Conservation (phyloP, 2,329 filamentous ascomycete genomes). For the Trichoderma lentiforme region DNA sequence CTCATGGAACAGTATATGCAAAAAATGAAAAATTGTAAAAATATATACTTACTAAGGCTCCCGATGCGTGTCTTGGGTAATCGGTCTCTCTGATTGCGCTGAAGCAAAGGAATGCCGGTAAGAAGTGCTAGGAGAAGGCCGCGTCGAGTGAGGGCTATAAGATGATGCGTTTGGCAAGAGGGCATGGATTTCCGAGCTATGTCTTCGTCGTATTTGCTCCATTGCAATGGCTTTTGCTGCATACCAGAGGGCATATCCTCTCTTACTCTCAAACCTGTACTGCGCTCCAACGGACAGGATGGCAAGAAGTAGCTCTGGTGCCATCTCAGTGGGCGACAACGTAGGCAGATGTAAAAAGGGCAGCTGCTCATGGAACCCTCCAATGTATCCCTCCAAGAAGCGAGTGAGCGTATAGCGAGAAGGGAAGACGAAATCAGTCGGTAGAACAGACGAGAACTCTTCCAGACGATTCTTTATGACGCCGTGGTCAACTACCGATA, state of each 20-base stretch:
- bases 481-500: slow-evolving; percentile 53
- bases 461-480: slow-evolving; percentile 57
- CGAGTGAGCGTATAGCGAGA: slow-evolving; percentile 66
- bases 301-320: slow-evolving; percentile 64
- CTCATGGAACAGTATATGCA: neutral
- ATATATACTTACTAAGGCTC: slow-evolving; percentile 53
- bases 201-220: slow-evolving; percentile 56
- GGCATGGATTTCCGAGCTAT: slow-evolving; percentile 55
- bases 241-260: slow-evolving; percentile 60
- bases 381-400: slow-evolving; percentile 68
- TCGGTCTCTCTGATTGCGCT: slow-evolving; percentile 53
- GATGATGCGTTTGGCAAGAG: slow-evolving; percentile 55
- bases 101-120: slow-evolving; percentile 59
- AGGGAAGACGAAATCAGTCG: slow-evolving; percentile 63
- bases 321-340: slow-evolving; percentile 59
- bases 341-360: slow-evolving; percentile 66
- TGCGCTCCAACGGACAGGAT: slow-evolving; percentile 66
- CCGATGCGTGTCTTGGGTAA: slow-evolving; percentile 56
- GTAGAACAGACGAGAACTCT: slow-evolving; percentile 59
- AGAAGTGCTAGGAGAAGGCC: slow-evolving; percentile 55
- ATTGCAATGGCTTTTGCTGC: slow-evolving; percentile 56
- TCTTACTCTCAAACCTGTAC: slow-evolving; percentile 60
- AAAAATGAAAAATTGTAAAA: neutral
- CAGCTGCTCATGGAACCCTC: slow-evolving; percentile 58
- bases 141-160: slow-evolving; percentile 58